Conservation (phyloP, 1,139 yeast species). For the Pichia kudriavzevii region DNA sequence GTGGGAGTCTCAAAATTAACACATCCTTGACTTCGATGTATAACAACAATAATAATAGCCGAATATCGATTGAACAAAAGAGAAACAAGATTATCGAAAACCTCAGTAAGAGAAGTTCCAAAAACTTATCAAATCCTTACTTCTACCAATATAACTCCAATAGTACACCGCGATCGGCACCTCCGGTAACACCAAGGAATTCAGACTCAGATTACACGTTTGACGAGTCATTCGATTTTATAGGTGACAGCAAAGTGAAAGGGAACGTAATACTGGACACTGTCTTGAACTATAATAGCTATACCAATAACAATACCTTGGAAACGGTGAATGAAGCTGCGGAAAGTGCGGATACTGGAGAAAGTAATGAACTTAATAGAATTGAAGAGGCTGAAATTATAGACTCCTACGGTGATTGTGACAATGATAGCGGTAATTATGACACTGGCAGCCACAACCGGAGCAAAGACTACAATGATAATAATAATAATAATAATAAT, state of each 20-base stretch:
- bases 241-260: too few relatives aligned
- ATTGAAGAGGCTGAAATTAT: too few relatives aligned
- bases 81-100: slow-evolving; percentile 5
- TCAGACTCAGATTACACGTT: neutral
- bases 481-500: neutral
- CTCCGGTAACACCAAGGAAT: slow-evolving; percentile 5
- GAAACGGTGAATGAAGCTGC: too few relatives aligned
- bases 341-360: too few relatives aligned
- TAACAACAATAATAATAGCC: too few relatives aligned
- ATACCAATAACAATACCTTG: too few relatives aligned
- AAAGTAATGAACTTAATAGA: too few relatives aligned
- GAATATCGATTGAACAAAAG: slow-evolving; percentile 11
- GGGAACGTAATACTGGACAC: neutral
- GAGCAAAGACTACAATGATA: neutral
- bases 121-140: slow-evolving; percentile 11
- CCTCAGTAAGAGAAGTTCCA: slow-evolving; percentile 10
- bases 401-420: neutral
- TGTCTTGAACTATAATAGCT: too few relatives aligned
- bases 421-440: slow-evolving; percentile 1
- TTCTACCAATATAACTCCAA: slow-evolving; percentile 11
- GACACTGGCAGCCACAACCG: neutral
- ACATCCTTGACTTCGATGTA: neutral
- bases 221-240: too few relatives aligned
- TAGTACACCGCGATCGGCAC: slow-evolving; percentile 7
- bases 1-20: slow-evolving; percentile 1